Conservation (phyloP, 208 protist genomes). For the Crithidia brevicula region DNA sequence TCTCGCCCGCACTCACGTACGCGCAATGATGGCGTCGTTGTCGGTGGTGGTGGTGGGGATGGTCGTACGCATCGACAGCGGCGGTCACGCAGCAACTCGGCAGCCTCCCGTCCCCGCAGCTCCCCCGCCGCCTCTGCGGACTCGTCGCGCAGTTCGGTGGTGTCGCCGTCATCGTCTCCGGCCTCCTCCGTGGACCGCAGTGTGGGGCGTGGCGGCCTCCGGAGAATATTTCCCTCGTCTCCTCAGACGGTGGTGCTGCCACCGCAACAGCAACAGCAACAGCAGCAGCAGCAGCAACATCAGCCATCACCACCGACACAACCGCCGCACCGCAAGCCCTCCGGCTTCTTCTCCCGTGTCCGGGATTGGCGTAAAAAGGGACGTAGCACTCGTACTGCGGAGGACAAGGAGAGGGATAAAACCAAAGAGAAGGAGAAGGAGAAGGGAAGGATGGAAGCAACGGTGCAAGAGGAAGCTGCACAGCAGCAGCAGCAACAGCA, state of each 20-base stretch:
- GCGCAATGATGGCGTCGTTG: neutral
- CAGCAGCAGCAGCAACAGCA: neutral
- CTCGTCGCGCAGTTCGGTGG: constrained; percentile 7
- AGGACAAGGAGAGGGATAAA: neutral
- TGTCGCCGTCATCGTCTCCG: constrained; percentile 13
- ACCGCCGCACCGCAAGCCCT: constrained; percentile 3
- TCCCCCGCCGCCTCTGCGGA: neutral
- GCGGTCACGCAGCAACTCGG: constrained; percentile 3
- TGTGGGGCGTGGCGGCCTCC: too few relatives aligned
- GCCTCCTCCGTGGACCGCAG: too few relatives aligned
- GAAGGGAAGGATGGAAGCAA: neutral
- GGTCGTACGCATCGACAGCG: neutral
- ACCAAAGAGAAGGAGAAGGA: neutral
- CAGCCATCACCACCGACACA: neutral
- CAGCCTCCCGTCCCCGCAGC: neutral
- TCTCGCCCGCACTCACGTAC: neutral
- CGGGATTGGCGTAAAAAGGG: constrained; percentile 9
- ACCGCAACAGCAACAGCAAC: neutral
- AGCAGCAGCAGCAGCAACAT: neutral
- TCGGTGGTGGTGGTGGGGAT: neutral
- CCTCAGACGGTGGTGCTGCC: neutral
- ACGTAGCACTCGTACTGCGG: neutral
- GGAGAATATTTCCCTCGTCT: too few relatives aligned
- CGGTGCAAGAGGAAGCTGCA: neutral
- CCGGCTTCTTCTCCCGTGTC: constrained; percentile 5